phyloP scores from a whole-genome alignment of 1,284 basidiomycete genomes.

The Hymenochaete sp. region DNA sequence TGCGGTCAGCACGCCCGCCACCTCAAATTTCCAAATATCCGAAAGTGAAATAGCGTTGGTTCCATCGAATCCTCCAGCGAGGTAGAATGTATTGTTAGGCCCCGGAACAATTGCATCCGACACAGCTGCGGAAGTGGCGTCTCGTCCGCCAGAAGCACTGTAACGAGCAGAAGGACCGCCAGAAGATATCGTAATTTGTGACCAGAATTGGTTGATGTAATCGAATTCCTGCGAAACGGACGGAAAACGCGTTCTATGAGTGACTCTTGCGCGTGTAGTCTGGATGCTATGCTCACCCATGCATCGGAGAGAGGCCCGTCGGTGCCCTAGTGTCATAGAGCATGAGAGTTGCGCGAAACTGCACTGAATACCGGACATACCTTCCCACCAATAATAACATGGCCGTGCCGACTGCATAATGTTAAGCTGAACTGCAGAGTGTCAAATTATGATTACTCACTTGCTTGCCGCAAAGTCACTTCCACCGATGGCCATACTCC shows the following conservation, averaged over 20 bases:
- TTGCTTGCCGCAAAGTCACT: slow-evolving; percentile 70
- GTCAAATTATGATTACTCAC: slow-evolving; percentile 29
- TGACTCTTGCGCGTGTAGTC: no score
- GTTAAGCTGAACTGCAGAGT: slow-evolving; percentile 14
- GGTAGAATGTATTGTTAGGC: slow-evolving; percentile 59
- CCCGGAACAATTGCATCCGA: slow-evolving; percentile 37
- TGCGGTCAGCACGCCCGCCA: slow-evolving; percentile 61
- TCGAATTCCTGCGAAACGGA: slow-evolving; percentile 72
- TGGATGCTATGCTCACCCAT: slow-evolving; percentile 64
- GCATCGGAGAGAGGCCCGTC: slow-evolving; percentile 50
- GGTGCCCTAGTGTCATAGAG: no score
- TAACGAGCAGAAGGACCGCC: slow-evolving; percentile 52
- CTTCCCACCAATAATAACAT: slow-evolving; percentile 63
- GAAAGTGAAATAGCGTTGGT: slow-evolving; percentile 38
- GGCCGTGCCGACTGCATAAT: slow-evolving; percentile 50
- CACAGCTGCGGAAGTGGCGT: slow-evolving; percentile 37
- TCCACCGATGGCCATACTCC: slow-evolving; percentile 54
- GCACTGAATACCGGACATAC: no score
- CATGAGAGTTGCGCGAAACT: no score
- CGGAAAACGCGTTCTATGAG: no score
- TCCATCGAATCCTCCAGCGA: slow-evolving; percentile 57
- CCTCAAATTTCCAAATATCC: slow-evolving; percentile 57
- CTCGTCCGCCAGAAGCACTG: slow-evolving; percentile 65
- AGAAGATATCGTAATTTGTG: slow-evolving; percentile 41
- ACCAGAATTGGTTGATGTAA: slow-evolving; percentile 67